Evolutionary conservation across 129 eudicot species (phyloP), one percentile per base, ranked within the genome.

Genomic region (Kitagawia praeruptora): DNA sequence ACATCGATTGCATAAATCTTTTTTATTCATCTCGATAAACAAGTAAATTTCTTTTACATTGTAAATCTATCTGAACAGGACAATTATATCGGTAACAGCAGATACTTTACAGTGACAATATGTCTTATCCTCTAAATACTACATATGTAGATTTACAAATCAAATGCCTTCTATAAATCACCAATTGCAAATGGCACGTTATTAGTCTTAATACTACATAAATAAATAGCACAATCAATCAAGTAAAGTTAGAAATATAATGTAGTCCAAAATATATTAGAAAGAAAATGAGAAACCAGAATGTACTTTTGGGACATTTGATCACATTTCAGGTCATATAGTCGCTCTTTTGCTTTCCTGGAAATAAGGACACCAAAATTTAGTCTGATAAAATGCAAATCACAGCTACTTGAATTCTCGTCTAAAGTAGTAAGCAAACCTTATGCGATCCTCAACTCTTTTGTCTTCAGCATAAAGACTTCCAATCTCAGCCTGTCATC

Each of bases 401-500:
- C 67, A 53, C 25, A 84, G 70, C 31, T 75, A 56, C 56, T 31
- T 77, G 15, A 53, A 48, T 12, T 19, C 61, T 16, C 28, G n/a
- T 58, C 39, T 61, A 46, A 54, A 53, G 31, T 45, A 66, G 73
- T 56, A 80, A 81, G 76, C 80, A 83, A 73, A 91, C 97, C 92
- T 92, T 89, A 92, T 89, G 86, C 79, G n/a, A 75, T 89, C 78
- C 45, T 89, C 92, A 78, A 92, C 85, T 81, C 91, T 80, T 70
- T 81, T 77, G 70, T 89, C 94, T 83, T 89, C 94, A 0, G 85
- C 86, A 81, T 75, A 10, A 45, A 89, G 54, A 56, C 45, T 72
- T 80, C 83, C 87, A 86, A 87, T 38, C 64, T 92, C 97, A 82
- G 83, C 87, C 97, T 92, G 91, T 76, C 80, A 83, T 58, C 66